These are phyloP conservation scores for Thalassiosira exigua DNA, from an alignment of 352 stramenopile species.

Conservation along the genomic window DNA sequence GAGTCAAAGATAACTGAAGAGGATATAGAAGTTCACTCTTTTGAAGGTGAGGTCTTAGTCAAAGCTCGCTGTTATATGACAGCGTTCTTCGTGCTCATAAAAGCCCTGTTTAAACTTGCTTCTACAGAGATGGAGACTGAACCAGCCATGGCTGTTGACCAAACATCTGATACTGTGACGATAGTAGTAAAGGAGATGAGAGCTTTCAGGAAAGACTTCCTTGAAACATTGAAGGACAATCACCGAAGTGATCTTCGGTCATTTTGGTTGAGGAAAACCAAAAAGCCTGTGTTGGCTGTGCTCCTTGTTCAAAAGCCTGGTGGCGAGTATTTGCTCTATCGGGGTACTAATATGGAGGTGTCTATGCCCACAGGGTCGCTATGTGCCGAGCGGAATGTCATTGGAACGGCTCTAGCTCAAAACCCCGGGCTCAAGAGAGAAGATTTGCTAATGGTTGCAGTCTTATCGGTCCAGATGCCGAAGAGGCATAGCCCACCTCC, in stretches of 20 bases:
- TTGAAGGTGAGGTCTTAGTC: slow-evolving; percentile 87
- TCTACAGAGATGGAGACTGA: slow-evolving; percentile 95
- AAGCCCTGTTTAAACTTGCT: too few relatives aligned
- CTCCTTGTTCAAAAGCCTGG: slow-evolving; percentile 92
- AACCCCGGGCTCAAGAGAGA: slow-evolving; percentile 92
- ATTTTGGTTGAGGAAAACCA: slow-evolving; percentile 98
- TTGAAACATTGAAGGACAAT: slow-evolving; percentile 50
- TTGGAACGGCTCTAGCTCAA: slow-evolving; percentile 94
- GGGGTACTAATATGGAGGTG: slow-evolving; percentile 99
- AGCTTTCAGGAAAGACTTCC: slow-evolving; percentile 71
- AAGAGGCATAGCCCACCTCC: slow-evolving; percentile 12
- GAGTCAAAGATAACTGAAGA: slow-evolving; percentile 92
- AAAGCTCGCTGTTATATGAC: not conserved
- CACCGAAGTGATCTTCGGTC: slow-evolving; percentile 88
- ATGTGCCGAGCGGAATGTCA: slow-evolving; percentile 97
- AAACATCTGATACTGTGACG: slow-evolving; percentile 86
- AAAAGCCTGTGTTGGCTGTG: slow-evolving; percentile 97
- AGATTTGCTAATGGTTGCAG: slow-evolving; percentile 94
- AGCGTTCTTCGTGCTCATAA: too few relatives aligned
- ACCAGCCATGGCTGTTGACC: slow-evolving; percentile 87
- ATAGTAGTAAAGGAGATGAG: slow-evolving; percentile 94
- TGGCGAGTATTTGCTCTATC: slow-evolving; percentile 87
- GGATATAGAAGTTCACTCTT: slow-evolving; percentile 96
- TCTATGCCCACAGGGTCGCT: slow-evolving; percentile 95
- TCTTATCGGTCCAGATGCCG: slow-evolving; percentile 87